Percentiles rank a stretch among this genome's conserved stretches.
Evolutionary conservation across 352 stramenopile genomes (phyloP).

Genomic region (Phytopythium vexans): DNA sequence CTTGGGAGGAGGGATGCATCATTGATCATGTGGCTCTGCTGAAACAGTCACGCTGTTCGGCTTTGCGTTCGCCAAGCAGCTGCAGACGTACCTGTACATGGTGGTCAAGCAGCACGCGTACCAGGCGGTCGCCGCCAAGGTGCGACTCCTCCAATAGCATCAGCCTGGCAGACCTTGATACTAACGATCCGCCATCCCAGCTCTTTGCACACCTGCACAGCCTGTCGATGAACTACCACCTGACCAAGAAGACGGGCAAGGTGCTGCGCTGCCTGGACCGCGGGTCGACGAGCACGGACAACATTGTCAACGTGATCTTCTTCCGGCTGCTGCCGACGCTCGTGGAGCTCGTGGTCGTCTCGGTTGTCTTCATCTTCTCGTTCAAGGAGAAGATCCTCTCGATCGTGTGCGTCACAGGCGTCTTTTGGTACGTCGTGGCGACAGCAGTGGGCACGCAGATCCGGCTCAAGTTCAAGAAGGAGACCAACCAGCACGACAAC

Average conservation of each 20-base stretch:
- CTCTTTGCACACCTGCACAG: constrained; percentile 93
- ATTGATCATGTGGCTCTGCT: too few relatives aligned
- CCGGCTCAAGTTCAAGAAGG: constrained; percentile 88
- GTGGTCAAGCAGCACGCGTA: constrained; percentile 96
- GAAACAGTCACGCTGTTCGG: constrained; percentile 46
- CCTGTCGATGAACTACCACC: constrained; percentile 96
- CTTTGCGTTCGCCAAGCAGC: constrained; percentile 90
- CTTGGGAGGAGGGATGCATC: not conserved
- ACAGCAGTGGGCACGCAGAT: constrained; percentile 83
- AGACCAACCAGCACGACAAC: constrained; percentile 94
- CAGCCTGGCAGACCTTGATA: not conserved
- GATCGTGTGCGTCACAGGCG: constrained; percentile 84
- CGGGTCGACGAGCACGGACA: constrained; percentile 83
- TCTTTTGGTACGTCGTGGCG: constrained; percentile 91
- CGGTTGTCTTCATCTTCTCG: constrained; percentile 83
- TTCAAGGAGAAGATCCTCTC: constrained; percentile 92
- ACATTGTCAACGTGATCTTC: constrained; percentile 97
- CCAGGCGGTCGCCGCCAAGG: constrained; percentile 90
- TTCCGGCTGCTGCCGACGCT: constrained; percentile 94
- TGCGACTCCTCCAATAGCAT: constrained; percentile 12
- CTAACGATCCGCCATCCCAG: constrained; percentile 12
- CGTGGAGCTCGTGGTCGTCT: constrained; percentile 93
- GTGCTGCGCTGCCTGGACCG: constrained; percentile 91
- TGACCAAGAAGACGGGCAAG: constrained; percentile 97
- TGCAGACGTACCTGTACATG: constrained; percentile 92